A percentile compares a stretch with the other conserved stretches of the same genome.
Evolutionary conservation across 768 basidiomycete species (phyloP).

Genomic region (Leccinum arenicola): DNA sequence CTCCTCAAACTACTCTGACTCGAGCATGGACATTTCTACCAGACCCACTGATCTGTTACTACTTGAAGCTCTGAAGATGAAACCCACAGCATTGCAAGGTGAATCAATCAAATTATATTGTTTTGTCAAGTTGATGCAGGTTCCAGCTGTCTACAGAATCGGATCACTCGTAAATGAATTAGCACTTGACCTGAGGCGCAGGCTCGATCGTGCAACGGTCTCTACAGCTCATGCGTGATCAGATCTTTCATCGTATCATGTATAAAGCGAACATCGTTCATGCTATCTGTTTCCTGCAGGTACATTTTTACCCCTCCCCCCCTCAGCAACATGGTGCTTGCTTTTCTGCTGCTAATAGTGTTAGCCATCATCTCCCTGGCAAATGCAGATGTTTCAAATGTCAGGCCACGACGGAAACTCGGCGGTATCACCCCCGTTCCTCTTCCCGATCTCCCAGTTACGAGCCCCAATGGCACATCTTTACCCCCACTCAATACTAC

Average conservation of each 20-base stretch:
- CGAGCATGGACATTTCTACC: not conserved
- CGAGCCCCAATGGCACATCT: constrained; percentile 22
- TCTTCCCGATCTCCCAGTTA: constrained; percentile 7
- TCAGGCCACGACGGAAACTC: constrained; percentile 21
- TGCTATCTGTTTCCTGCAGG: not conserved
- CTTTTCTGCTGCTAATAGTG: constrained; percentile 5
- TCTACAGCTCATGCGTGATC: not conserved
- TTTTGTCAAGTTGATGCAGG: not conserved
- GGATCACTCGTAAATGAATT: not conserved
- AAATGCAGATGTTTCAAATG: constrained; percentile 19
- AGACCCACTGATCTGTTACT: not conserved
- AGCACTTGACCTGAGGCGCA: not conserved
- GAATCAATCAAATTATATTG: not conserved
- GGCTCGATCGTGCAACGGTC: not conserved
- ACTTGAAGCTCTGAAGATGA: not conserved
- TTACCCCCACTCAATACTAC: constrained; percentile 27
- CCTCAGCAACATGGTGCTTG: constrained; percentile 10
- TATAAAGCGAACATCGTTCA: not conserved
- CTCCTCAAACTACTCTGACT: not conserved
- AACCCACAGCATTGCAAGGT: not conserved
- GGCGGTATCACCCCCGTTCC: constrained; percentile 12
- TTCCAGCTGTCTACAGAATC: not conserved
- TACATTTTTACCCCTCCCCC: not conserved
- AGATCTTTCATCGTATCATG: not conserved
- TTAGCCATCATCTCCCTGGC: constrained; percentile 12